Evolutionary conservation across 306 rosid species (phyloP), one percentile per base, ranked within the genome.

Genomic region (Rosa multiflora): DNA sequence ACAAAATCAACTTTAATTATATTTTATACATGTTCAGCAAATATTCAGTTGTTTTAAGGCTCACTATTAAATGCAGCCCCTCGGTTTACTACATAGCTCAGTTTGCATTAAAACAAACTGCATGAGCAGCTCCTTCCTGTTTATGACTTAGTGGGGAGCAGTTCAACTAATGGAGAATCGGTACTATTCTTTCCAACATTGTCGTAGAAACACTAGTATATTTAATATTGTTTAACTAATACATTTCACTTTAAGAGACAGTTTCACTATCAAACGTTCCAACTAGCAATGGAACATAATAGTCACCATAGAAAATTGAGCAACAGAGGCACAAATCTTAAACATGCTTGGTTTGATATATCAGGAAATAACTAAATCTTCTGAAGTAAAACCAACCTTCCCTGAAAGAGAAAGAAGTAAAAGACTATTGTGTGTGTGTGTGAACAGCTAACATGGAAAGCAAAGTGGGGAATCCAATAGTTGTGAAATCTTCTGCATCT

Each of bases 271-370:
- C 51, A 46, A 35, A 32, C 10, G 40, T 35, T 56, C 48, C 55
- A 56, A 21, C 53, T 17, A 70, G 37, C 42, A 70, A 67, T 21
- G 13, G 56, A 35, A 72, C 14, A 21, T 35, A 20, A 29, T 18
- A 1, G 6, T 21, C 53, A 71, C 68, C 20, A 23, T 5, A 71
- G 44, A 39, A 66, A 3, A 76, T 11, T 18, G 37, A 49, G 62
- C 42, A 62, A 59, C 39, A 23, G 40, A 67, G 32, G 56, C 42
- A 47, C 74, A 75, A 18, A 78, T 26, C 20, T 37, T n/a, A 10
- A 17, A 77, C 1, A 83, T 69, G 70, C n/a, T 55, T 4, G 59
- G 76, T 63, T 58, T 26, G 37, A 74, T 67, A 67, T 3, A 73
- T 44, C 23, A 58, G 72, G 47, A 9, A 63, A 13, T 12, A 63